These are phyloP conservation scores for Fusarium annulatum DNA, from an alignment of 2,329 filamentous ascomycete species.

Conservation along the genomic window DNA sequence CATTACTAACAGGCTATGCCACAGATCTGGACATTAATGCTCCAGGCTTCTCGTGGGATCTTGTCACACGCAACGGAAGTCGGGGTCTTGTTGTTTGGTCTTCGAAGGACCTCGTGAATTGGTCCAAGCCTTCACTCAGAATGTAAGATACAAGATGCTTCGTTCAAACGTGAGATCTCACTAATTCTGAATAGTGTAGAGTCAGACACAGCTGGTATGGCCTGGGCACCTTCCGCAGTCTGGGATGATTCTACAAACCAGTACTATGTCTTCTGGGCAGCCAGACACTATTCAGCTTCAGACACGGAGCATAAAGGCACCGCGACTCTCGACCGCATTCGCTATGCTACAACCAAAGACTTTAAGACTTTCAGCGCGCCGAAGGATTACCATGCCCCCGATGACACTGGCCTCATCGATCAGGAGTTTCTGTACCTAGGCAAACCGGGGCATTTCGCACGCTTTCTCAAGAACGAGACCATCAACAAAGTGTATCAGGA, in stretches of 20 bases:
- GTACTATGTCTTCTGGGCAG: slow-evolving; percentile 62
- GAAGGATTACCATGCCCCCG: slow-evolving; percentile 55
- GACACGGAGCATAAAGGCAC: slow-evolving; percentile 59
- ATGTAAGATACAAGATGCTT: background rate
- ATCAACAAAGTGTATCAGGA: slow-evolving; percentile 61
- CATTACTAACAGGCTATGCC: background rate
- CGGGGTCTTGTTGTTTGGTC: slow-evolving; percentile 52
- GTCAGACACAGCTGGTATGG: slow-evolving; percentile 50
- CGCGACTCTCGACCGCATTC: slow-evolving; percentile 55
- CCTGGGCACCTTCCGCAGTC: slow-evolving; percentile 53
- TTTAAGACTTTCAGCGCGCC: slow-evolving; percentile 61
- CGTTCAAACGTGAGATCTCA: accelerated
- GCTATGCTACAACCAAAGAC: slow-evolving; percentile 62
- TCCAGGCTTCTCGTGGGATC: slow-evolving; percentile 51
- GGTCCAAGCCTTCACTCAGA: slow-evolving; percentile 45
- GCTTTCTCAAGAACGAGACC: slow-evolving; percentile 64
- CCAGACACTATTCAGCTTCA: slow-evolving; percentile 54
- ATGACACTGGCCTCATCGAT: slow-evolving; percentile 60
- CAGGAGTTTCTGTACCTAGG: slow-evolving; percentile 60
- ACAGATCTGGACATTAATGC: slow-evolving; percentile 52
- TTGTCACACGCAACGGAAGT: slow-evolving; percentile 50
- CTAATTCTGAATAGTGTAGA: slow-evolving; percentile 45
- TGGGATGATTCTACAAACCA: slow-evolving; percentile 50
- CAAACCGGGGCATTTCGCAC: slow-evolving; percentile 52
- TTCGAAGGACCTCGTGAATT: slow-evolving; percentile 50